phyloP scores from a whole-genome alignment of 2,329 filamentous ascomycete genomes.

The Blastomyces percursus region DNA sequence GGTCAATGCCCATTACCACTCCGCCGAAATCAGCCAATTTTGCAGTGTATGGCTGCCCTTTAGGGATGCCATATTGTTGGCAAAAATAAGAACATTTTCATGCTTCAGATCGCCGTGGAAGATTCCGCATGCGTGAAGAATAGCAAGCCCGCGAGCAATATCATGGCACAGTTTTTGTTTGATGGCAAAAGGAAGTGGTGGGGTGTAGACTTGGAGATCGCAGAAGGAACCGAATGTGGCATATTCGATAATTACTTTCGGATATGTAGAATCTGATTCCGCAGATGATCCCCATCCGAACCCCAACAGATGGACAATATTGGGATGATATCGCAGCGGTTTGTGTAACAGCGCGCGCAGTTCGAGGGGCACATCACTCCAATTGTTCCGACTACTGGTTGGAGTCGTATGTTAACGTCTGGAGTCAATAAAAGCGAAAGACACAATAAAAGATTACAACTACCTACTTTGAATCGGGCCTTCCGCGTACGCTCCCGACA shows the following conservation, averaged over 20 bases:
- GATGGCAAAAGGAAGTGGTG: not conserved
- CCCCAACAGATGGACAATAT: slow-evolving; percentile 3
- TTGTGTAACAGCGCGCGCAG: slow-evolving; percentile 2
- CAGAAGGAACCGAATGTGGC: slow-evolving; percentile 1
- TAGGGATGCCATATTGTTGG: not conserved
- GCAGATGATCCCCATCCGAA: slow-evolving; percentile 1
- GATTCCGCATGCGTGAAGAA: slow-evolving; percentile 11
- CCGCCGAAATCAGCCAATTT: slow-evolving; percentile 14
- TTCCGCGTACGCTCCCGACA: not conserved
- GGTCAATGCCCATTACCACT: slow-evolving; percentile 9
- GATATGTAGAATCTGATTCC: not conserved
- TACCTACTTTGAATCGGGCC: slow-evolving; percentile 1
- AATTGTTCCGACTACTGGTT: not conserved
- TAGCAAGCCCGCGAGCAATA: slow-evolving; percentile 10
- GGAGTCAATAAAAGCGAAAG: not conserved
- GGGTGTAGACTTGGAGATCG: not conserved
- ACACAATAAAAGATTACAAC: not conserved
- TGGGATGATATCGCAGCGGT: slow-evolving; percentile 2
- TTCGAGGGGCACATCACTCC: slow-evolving; percentile 4
- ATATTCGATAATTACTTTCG: slow-evolving; percentile 2
- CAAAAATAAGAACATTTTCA: slow-evolving; percentile 13
- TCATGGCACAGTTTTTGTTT: slow-evolving; percentile 9
- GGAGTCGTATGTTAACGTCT: not conserved
- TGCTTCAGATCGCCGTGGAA: slow-evolving; percentile 14
- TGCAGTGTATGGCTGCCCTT: slow-evolving; percentile 7